phyloP scores from a whole-genome alignment of 1,284 basidiomycete genomes.

The Apiotrichum veenhuisii region DNA sequence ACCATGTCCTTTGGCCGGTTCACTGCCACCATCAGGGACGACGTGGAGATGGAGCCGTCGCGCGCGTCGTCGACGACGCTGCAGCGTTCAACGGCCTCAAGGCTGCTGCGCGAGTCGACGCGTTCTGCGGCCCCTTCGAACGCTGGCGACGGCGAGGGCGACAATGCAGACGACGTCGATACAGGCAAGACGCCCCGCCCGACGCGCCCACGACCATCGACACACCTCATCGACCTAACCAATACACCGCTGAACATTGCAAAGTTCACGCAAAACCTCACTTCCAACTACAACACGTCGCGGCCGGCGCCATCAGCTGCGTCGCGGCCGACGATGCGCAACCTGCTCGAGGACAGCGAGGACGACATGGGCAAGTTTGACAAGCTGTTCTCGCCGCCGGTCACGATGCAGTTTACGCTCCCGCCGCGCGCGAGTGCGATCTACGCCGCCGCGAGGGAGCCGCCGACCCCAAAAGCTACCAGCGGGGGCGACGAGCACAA shows the following conservation, averaged over 20 bases:
- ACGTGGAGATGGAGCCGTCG: background rate
- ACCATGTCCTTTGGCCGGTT: background rate
- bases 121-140: background rate
- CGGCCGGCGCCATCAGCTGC: too few species aligned
- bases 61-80: constrained; percentile 3
- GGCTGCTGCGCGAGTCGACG: background rate
- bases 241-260: constrained; percentile 55
- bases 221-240: constrained; percentile 55
- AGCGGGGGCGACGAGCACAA: background rate
- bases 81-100: background rate
- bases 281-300: background rate
- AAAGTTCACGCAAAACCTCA: constrained; percentile 42
- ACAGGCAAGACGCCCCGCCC: background rate
- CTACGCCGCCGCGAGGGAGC: background rate
- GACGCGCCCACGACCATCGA: background rate
- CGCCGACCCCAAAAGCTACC: background rate
- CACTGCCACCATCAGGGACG: too few species aligned
- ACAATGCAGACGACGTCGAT: background rate
- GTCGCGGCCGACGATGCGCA: background rate
- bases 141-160: background rate
- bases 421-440: constrained; percentile 59
- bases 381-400: constrained; percentile 72
- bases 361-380: constrained; percentile 45
- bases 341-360: constrained; percentile 27
- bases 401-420: constrained; percentile 76